Evolutionary conservation across 176 grass and related monocot species (phyloP).

Genomic region (Oryza coarctata): DNA sequence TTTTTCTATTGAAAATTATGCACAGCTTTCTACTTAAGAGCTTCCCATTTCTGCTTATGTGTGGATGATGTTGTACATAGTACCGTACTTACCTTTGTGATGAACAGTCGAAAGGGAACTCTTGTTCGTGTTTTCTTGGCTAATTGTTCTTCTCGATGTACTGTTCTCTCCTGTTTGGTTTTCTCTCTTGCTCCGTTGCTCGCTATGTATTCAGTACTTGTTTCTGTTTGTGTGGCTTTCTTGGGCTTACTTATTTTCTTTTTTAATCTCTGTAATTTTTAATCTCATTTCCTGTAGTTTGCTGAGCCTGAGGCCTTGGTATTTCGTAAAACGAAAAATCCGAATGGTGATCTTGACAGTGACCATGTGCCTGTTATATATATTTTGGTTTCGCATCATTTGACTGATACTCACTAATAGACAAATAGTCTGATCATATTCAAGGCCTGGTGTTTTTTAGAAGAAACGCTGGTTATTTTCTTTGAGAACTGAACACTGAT

Average conservation of each 20-base stretch:
- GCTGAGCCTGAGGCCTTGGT: not conserved
- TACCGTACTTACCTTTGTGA: not conserved
- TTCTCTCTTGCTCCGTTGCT: not conserved
- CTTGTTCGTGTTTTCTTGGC: not conserved
- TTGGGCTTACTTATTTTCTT: not conserved
- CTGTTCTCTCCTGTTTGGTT: not conserved
- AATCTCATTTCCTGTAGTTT: not conserved
- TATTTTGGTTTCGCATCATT: not conserved
- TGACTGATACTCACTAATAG: not conserved
- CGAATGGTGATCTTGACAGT: not conserved
- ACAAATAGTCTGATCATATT: not conserved
- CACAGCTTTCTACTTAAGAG: not conserved
- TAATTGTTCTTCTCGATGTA: not conserved
- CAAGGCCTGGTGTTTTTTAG: not conserved
- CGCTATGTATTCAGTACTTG: not conserved
- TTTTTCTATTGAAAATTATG: not conserved
- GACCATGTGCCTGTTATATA: not conserved
- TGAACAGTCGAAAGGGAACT: not conserved
- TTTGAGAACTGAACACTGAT: conserved; percentile 13
- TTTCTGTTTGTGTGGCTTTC: not conserved
- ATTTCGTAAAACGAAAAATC: not conserved
- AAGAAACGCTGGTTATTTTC: not conserved
- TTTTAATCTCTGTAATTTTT: not conserved
- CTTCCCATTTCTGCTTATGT: not conserved
- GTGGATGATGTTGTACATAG: not conserved